Evolutionary conservation across 306 rosid species (phyloP), one percentile per base, ranked within the genome.

Genomic region (Cicer yamashitae): DNA sequence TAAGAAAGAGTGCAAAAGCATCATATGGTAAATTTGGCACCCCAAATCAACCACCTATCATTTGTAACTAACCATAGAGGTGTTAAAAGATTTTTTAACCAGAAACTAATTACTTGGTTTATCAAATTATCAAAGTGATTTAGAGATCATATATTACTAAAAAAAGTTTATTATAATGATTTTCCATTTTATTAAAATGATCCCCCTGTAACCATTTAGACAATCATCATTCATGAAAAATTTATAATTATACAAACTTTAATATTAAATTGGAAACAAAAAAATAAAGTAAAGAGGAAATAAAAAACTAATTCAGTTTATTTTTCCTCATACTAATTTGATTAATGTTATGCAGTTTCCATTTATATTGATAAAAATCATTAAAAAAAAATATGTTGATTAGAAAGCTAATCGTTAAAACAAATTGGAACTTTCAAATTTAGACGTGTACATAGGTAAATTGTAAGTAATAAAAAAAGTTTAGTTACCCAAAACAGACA

Each of bases 341-440:
- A 51, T 51, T 51, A 2, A 51, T 51, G 13, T 50, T 51, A 51
- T 51, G 57, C 57, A 51, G 14, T 51, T 51, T 14, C 7, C 14
- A 14, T 51, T 51, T 51, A 51, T 51, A 14, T 51, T 51, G 8
- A 51, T 14, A 14, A 51, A 51, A 51, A 14, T 7, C 56, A 51
- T 51, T n/a, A 51, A 51, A 7, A 2, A 46, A 46, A 3, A 30
- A 30, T 30, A 46, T 11, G 15, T 51, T 51, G 22, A 14, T 51
- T 51, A n/a, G 20, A 51, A 51, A 51, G 57, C 57, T 51, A 51
- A 51, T 51, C 14, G 57, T 14, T 51, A 51, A n/a, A n/a, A 51
- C 7, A 18, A 51, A 51, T 51, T 14, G 57, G 57, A 51, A 7
- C 14, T 51, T 51, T 51, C 22, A 51, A n/a, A 51, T 51, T 51